A percentile compares a stretch with the other conserved stretches of the same genome.
Evolutionary conservation across 805 yeast genomes (phyloP).

Genomic region (Zygosaccharomyces kombuchaensis): DNA sequence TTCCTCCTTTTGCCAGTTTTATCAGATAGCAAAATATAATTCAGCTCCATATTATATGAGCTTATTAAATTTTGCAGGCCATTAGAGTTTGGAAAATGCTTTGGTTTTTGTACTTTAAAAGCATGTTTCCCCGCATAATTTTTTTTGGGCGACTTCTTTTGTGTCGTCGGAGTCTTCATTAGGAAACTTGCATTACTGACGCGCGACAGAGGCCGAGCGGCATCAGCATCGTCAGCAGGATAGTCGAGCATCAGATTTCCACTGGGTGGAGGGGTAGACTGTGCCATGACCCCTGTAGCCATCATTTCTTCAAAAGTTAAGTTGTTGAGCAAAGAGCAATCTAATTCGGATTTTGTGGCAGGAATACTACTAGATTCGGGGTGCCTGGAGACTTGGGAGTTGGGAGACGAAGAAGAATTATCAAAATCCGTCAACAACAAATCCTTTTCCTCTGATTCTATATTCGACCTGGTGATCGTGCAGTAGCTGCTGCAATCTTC

Average conservation of each 20-base stretch:
- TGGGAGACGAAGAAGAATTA: slow-evolving; percentile 9
- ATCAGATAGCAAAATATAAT: slow-evolving; percentile 9
- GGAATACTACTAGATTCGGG: neutral
- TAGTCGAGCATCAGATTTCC: slow-evolving; percentile 1
- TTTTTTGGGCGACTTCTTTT: slow-evolving; percentile 7
- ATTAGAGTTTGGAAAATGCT: neutral
- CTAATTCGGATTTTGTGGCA: neutral
- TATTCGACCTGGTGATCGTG: slow-evolving; percentile 9
- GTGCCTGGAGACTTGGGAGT: slow-evolving; percentile 2
- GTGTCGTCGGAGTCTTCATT: slow-evolving; percentile 8
- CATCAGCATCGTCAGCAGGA: neutral
- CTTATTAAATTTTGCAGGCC: slow-evolving; percentile 7
- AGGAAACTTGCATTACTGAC: slow-evolving; percentile 5
- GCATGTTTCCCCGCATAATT: neutral
- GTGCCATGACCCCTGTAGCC: neutral
- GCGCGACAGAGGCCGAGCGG: slow-evolving; percentile 5
- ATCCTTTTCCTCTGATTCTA: slow-evolving; percentile 8
- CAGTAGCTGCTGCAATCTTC: slow-evolving; percentile 11
- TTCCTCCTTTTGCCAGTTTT: neutral
- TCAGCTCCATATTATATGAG: slow-evolving; percentile 11
- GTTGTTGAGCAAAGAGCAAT: slow-evolving; percentile 1
- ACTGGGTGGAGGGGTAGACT: slow-evolving; percentile 1
- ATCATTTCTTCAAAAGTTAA: slow-evolving; percentile 2
- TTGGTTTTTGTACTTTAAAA: slow-evolving; percentile 11
- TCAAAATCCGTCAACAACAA: slow-evolving; percentile 12